phyloP scores from a whole-genome alignment of 2,329 filamentous ascomycete species.

The Fusarium sp. region DNA sequence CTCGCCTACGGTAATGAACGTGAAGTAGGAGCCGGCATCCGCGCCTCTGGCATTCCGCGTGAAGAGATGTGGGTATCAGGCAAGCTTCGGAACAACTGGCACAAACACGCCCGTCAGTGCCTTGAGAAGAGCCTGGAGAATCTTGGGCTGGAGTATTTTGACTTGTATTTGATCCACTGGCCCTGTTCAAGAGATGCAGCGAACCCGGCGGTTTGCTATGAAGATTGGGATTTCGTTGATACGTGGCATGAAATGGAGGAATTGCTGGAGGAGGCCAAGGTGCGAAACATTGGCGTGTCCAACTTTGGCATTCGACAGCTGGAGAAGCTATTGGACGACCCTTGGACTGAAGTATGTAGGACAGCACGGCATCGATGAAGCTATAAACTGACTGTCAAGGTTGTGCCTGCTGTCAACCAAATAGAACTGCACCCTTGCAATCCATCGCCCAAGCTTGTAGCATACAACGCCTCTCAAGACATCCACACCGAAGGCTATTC shows the following conservation, averaged over 20 bases:
- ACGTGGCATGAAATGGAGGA: constrained; percentile 82
- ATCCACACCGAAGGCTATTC: constrained; percentile 83
- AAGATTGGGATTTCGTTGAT: constrained; percentile 85
- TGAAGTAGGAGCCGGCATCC: constrained; percentile 75
- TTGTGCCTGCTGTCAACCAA: constrained; percentile 80
- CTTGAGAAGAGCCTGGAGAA: constrained; percentile 70
- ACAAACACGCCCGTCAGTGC: constrained; percentile 74
- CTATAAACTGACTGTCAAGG: constrained; percentile 50
- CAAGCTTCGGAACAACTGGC: constrained; percentile 85
- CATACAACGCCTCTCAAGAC: constrained; percentile 77
- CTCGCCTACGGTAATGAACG: constrained; percentile 82
- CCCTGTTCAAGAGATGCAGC: constrained; percentile 72
- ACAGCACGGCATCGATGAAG: not conserved
- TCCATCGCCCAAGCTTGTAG: constrained; percentile 82
- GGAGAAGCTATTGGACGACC: constrained; percentile 78
- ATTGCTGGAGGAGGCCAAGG: constrained; percentile 75
- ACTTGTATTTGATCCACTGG: constrained; percentile 81
- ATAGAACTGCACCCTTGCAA: constrained; percentile 85
- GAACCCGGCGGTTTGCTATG: constrained; percentile 74
- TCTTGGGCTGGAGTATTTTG: constrained; percentile 74
- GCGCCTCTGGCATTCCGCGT: constrained; percentile 72
- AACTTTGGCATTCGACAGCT: constrained; percentile 88
- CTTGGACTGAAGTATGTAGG: constrained; percentile 66
- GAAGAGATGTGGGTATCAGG: constrained; percentile 79
- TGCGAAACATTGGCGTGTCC: constrained; percentile 85